Conservation (phyloP, 257 asterid genomes). For the Solanum chmielewskii region DNA sequence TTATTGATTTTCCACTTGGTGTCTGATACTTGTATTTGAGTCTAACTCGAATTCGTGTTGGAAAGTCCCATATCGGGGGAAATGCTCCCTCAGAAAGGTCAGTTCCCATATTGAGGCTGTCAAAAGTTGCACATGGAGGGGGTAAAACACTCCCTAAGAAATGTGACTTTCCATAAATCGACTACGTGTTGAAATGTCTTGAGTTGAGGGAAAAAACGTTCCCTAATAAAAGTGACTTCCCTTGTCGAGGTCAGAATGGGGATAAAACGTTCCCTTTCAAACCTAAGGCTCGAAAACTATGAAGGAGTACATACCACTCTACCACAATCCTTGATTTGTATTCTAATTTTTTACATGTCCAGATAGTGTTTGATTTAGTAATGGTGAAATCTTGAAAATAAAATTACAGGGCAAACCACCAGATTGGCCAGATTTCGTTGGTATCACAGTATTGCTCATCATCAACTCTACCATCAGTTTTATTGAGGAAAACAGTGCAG, state of each 20-base stretch:
- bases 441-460: slow-evolving; percentile 49
- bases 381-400: neutral
- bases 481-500: slow-evolving; percentile 77
- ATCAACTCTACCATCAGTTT: slow-evolving; percentile 82
- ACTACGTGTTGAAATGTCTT: neutral
- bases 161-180: neutral
- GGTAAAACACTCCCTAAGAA: neutral
- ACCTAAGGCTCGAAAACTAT: neutral
- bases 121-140: neutral
- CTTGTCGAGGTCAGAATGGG: neutral
- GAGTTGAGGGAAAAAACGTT: neutral
- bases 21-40: neutral
- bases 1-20: neutral
- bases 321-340: neutral
- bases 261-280: neutral
- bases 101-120: neutral
- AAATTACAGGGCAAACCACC: slow-evolving; percentile 54
- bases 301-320: neutral
- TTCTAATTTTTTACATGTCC: neutral
- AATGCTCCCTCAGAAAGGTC: neutral
- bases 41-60: neutral
- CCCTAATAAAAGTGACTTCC: neutral
- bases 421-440: slow-evolving; percentile 79
- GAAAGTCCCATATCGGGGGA: neutral
- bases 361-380: neutral